Evolutionary conservation across 345 rosid genomes (phyloP).

Genomic region (Eutrema heterophyllum): DNA sequence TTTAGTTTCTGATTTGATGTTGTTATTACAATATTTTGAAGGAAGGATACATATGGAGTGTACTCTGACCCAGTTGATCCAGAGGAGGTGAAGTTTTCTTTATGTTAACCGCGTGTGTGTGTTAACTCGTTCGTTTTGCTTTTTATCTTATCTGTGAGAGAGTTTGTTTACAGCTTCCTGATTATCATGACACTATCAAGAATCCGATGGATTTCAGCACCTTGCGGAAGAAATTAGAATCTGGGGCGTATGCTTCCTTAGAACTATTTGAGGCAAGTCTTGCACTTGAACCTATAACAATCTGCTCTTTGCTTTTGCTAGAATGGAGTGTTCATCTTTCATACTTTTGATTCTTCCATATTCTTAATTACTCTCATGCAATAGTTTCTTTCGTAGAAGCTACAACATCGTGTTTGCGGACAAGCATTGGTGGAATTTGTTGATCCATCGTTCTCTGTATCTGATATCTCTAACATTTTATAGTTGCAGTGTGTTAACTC

Average conservation of each 20-base stretch:
- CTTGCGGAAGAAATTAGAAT: conserved; percentile 54
- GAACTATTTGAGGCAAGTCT: conserved; percentile 83
- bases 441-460: background rate
- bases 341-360: background rate
- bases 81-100: conserved; percentile 46
- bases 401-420: background rate
- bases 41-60: conserved; percentile 93
- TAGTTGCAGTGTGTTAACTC: background rate
- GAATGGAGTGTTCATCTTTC: background rate
- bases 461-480: background rate
- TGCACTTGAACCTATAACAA: background rate
- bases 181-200: conserved; percentile 67
- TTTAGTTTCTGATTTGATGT: conserved; percentile 13
- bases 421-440: background rate
- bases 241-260: conserved; percentile 50
- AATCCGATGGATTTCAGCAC: conserved; percentile 91
- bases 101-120: background rate
- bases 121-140: background rate
- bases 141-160: background rate
- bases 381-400: background rate
- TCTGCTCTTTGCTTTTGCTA: background rate
- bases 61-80: conserved; percentile 93
- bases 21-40: conserved; percentile 29
- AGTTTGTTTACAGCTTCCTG: conserved; percentile 68
- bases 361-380: background rate